A percentile compares a stretch with the other conserved stretches of the same genome.
phyloP scores from a whole-genome alignment of 2,329 filamentous ascomycete species.

The Lachnellula hyalina region DNA sequence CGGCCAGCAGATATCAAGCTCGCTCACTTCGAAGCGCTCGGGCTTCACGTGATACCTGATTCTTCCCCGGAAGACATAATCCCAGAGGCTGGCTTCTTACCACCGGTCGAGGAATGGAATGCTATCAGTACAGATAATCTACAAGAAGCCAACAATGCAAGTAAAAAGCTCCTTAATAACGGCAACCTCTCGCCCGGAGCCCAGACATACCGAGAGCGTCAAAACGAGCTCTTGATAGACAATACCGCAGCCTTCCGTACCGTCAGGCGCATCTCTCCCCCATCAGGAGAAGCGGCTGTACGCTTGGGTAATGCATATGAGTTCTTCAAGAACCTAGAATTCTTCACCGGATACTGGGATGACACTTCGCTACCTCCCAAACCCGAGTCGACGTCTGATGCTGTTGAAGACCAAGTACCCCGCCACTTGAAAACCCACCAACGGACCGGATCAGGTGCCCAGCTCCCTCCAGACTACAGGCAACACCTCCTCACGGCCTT shows the following conservation, averaged over 20 bases:
- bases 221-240: conserved; percentile 48
- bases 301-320: conserved; percentile 60
- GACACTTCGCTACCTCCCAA: conserved; percentile 44
- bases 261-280: conserved; percentile 51
- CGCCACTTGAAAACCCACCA: conserved; percentile 28
- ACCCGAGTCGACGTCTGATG: conserved; percentile 14
- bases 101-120: conserved; percentile 48
- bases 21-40: conserved; percentile 51
- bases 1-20: conserved; percentile 46
- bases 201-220: conserved; percentile 53
- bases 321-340: conserved; percentile 59
- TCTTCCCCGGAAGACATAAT: conserved; percentile 45
- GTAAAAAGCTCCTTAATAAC: conserved; percentile 45
- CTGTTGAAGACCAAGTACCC: conserved; percentile 11
- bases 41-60: conserved; percentile 50
- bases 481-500: conserved; percentile 54
- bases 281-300: conserved; percentile 47
- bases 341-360: conserved; percentile 56
- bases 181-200: conserved; percentile 52
- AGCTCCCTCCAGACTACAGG: conserved; percentile 54
- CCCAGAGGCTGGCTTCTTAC: conserved; percentile 48
- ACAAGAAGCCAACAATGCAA: conserved; percentile 41
- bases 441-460: conserved; percentile 46
- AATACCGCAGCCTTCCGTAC: conserved; percentile 58
- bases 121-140: conserved; percentile 21